Evolutionary conservation across 106 monocot genomes (phyloP).

Genomic region (Dendrobium officinale): DNA sequence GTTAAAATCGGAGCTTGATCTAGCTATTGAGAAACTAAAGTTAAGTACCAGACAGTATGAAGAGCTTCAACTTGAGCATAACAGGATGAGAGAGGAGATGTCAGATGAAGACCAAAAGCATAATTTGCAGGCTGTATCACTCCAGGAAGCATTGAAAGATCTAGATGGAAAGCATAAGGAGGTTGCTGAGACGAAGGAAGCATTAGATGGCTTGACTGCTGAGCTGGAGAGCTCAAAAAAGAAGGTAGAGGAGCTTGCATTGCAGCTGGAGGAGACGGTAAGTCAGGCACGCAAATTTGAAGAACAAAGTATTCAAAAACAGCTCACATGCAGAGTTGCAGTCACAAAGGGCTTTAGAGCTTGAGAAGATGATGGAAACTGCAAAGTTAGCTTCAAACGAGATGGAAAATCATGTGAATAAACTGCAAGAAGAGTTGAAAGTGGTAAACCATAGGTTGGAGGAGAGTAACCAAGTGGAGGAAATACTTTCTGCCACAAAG

Average conservation of each 20-base stretch:
- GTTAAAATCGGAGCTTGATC: slow-evolving; percentile 31
- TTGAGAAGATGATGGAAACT: slow-evolving; percentile 40
- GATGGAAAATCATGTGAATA: slow-evolving; percentile 38
- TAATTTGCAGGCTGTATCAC: slow-evolving; percentile 32
- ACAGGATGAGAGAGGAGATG: slow-evolving; percentile 47
- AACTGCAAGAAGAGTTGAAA: slow-evolving; percentile 42
- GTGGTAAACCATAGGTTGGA: slow-evolving; percentile 27
- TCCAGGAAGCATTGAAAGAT: slow-evolving; percentile 37
- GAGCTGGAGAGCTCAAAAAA: slow-evolving; percentile 44
- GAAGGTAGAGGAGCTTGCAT: slow-evolving; percentile 43
- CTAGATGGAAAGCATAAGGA: slow-evolving; percentile 45
- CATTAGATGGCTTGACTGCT: slow-evolving; percentile 27
- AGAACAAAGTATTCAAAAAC: slow-evolving; percentile 26
- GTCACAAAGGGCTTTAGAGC: slow-evolving; percentile 41
- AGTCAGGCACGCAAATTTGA: slow-evolving; percentile 34
- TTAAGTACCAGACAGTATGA: slow-evolving; percentile 29
- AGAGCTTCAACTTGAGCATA: slow-evolving; percentile 51
- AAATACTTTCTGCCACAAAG: slow-evolving; percentile 29
- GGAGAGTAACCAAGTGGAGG: slow-evolving; percentile 43
- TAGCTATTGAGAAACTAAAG: slow-evolving; percentile 33
- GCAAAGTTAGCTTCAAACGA: slow-evolving; percentile 37
- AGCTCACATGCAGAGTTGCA: slow-evolving; percentile 36
- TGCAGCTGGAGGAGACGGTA: slow-evolving; percentile 23
- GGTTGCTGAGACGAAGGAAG: slow-evolving; percentile 43
- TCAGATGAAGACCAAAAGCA: slow-evolving; percentile 37